These are phyloP conservation scores for Goffeauzyma gilvescens DNA, from an alignment of 768 basidiomycete species.

Conservation along the genomic window DNA sequence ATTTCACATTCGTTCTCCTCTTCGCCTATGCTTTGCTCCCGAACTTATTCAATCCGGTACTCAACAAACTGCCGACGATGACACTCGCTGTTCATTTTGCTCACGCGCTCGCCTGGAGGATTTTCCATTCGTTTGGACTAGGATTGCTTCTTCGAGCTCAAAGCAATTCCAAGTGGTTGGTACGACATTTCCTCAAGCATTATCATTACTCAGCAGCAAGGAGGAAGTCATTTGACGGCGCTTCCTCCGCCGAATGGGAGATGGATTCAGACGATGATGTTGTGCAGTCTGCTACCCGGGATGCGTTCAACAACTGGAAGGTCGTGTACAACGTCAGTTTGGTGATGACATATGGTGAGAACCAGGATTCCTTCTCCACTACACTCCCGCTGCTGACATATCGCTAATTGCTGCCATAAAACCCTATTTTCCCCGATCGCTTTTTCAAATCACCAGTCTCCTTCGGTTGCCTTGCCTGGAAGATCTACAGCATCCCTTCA, in stretches of 20 bases:
- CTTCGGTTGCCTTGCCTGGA: conserved; percentile 67
- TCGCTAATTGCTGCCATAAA: background rate
- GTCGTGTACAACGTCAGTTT: conserved; percentile 73
- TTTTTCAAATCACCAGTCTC: conserved; percentile 43
- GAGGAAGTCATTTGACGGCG: too few species aligned
- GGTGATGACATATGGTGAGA: conserved; percentile 81
- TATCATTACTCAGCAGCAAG: conserved; percentile 51
- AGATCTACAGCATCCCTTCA: conserved; percentile 60
- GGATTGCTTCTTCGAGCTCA: conserved; percentile 70
- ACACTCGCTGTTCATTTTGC: conserved; percentile 52
- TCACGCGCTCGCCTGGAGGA: conserved; percentile 68
- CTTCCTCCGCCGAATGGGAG: background rate
- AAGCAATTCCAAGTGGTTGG: conserved; percentile 67
- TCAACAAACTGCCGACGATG: conserved; percentile 36
- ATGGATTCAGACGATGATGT: conserved; percentile 41
- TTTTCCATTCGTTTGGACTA: conserved; percentile 72
- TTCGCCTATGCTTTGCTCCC: conserved; percentile 48
- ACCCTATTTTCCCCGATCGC: background rate
- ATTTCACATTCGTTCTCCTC: conserved; percentile 59
- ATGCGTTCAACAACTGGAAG: conserved; percentile 94
- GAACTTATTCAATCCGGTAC: conserved; percentile 6
- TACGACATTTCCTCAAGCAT: conserved; percentile 82
- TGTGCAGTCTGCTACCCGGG: conserved; percentile 59
- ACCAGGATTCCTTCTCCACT: background rate
- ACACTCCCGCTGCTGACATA: background rate